These are phyloP conservation scores for Knufia petricola DNA, from an alignment of 2,329 filamentous ascomycete species.

Conservation along the genomic window DNA sequence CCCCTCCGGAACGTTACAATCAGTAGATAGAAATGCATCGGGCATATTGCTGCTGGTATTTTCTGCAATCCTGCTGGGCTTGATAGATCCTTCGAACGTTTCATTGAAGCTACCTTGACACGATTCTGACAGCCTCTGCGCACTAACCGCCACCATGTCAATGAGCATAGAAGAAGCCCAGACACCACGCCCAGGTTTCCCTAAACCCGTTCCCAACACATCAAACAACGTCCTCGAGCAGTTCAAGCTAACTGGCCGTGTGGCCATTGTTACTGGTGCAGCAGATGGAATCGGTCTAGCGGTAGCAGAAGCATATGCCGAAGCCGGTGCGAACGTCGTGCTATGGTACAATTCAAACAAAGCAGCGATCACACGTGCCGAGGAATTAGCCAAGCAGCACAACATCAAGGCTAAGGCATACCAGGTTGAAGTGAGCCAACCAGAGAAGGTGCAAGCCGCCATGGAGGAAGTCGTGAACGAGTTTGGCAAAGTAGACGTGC, in stretches of 20 bases:
- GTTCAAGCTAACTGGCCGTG: conserved; percentile 26
- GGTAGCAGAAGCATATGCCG: conserved; percentile 32
- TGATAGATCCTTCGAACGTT: too few relatives aligned
- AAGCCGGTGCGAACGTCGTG: conserved; percentile 32
- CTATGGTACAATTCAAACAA: conserved; percentile 27
- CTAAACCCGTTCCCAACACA: conserved; percentile 4
- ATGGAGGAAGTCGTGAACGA: conserved; percentile 29
- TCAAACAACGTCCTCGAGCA: conserved; percentile 22
- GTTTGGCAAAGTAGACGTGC: conserved; percentile 37
- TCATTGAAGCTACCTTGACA: too few relatives aligned
- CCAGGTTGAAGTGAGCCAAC: conserved; percentile 26
- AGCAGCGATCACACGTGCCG: conserved; percentile 21
- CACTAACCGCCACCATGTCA: not conserved
- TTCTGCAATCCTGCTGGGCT: too few relatives aligned
- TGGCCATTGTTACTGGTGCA: conserved; percentile 25
- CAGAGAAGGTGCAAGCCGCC: conserved; percentile 18
- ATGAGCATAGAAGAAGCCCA: not conserved
- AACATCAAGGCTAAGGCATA: conserved; percentile 29
- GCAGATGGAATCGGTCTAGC: conserved; percentile 31
- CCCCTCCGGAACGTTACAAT: too few relatives aligned
- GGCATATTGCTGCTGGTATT: too few relatives aligned
- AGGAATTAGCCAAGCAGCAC: conserved; percentile 24
- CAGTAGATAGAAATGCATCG: too few relatives aligned
- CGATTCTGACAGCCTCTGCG: too few relatives aligned
- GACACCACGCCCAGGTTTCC: not conserved